Evolutionary conservation across 2,329 filamentous ascomycete genomes (phyloP).

Genomic region (Alternaria alternata): DNA sequence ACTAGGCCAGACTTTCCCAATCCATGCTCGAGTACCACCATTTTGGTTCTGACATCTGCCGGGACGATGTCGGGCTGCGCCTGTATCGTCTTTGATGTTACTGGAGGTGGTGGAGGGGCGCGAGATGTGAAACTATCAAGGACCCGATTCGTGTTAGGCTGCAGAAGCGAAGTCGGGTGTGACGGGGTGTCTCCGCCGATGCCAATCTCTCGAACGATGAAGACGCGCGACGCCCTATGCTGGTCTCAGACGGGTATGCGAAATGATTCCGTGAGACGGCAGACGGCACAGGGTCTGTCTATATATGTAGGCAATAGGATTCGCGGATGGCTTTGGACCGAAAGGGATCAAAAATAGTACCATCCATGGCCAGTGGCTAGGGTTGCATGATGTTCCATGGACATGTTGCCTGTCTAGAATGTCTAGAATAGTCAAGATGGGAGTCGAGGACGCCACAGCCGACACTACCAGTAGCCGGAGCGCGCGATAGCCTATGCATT

Average conservation of each 20-base stretch:
- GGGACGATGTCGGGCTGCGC: constrained; percentile 34
- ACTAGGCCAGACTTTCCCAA: constrained; percentile 39
- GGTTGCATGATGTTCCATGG: constrained; percentile 16
- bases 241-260: constrained; percentile 21
- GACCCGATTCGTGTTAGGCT: constrained; percentile 44
- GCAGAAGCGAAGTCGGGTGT: constrained; percentile 32
- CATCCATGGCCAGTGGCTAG: constrained; percentile 24
- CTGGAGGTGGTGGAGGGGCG: constrained; percentile 40
- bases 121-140: constrained; percentile 44
- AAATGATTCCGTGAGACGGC: constrained; percentile 23
- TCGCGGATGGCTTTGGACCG: constrained; percentile 13
- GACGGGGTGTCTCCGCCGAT: constrained; percentile 32
- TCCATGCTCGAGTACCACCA: constrained; percentile 38
- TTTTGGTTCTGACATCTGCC: constrained; percentile 33
- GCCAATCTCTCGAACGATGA: constrained; percentile 21
- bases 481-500: not conserved
- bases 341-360: constrained; percentile 36
- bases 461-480: constrained; percentile 13
- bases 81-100: constrained; percentile 32
- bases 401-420: constrained; percentile 19
- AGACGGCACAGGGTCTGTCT: constrained; percentile 16
- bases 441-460: constrained; percentile 12
- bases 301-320: constrained; percentile 30
- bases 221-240: constrained; percentile 3
- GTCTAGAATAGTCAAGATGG: constrained; percentile 29